These are phyloP conservation scores for Scheffersomyces stambukii DNA, from an alignment of 1,139 yeast genomes.

Conservation along the genomic window DNA sequence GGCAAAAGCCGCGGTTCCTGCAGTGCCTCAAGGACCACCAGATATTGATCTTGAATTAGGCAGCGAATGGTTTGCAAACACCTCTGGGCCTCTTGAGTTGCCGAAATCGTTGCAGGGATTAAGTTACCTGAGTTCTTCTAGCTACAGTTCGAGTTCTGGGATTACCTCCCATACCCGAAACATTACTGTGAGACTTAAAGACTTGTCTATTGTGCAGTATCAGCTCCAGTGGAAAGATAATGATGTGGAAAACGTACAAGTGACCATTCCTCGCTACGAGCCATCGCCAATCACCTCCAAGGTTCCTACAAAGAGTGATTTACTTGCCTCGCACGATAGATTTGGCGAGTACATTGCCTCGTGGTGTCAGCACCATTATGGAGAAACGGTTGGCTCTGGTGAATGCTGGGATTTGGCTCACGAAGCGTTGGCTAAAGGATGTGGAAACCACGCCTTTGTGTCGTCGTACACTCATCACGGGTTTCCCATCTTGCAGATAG, in stretches of 20 bases:
- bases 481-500: slow-evolving; percentile 42
- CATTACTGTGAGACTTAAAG: slow-evolving; percentile 42
- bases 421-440: slow-evolving; percentile 55
- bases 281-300: slow-evolving; percentile 47
- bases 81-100: slow-evolving; percentile 17
- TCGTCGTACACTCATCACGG: slow-evolving; percentile 58
- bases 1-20: slow-evolving; percentile 13
- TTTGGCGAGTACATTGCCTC: slow-evolving; percentile 56
- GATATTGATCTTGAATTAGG: slow-evolving; percentile 37
- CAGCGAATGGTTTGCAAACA: slow-evolving; percentile 44
- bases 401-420: slow-evolving; percentile 80
- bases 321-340: slow-evolving; percentile 35
- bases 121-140: slow-evolving; percentile 29
- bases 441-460: slow-evolving; percentile 60
- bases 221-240: slow-evolving; percentile 43
- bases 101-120: slow-evolving; percentile 37
- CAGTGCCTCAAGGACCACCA: slow-evolving; percentile 25
- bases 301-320: slow-evolving; percentile 33
- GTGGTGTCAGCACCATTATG: slow-evolving; percentile 57
- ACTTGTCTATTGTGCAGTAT: slow-evolving; percentile 46
- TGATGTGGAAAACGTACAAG: slow-evolving; percentile 17
- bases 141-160: slow-evolving; percentile 15
- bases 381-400: slow-evolving; percentile 61
- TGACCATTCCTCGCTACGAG: slow-evolving; percentile 30
- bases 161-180: slow-evolving; percentile 15